phyloP scores from a whole-genome alignment of 257 asterid genomes.

The Solanum appendiculatum region DNA sequence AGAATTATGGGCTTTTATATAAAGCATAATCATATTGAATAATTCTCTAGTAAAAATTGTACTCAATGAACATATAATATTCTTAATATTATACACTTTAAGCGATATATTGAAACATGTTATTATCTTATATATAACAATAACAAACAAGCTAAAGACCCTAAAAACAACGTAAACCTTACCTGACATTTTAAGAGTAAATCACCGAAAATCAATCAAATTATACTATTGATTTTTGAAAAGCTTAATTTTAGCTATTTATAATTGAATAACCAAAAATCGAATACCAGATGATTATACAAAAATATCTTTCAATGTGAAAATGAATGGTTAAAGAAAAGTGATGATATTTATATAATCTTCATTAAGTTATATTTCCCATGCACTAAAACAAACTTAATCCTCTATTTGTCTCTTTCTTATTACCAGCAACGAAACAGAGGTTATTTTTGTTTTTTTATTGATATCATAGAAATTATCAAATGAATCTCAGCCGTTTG shows the following conservation, averaged over 20 bases:
- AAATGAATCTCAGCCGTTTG: not conserved
- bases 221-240: not conserved
- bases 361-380: not conserved
- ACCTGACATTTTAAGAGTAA: not conserved
- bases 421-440: not conserved
- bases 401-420: not conserved
- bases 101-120: not conserved
- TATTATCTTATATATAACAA: not conserved
- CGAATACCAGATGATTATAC: not conserved
- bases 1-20: too few relatives aligned
- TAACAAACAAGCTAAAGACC: not conserved
- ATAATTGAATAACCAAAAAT: not conserved
- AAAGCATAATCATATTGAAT: too few relatives aligned
- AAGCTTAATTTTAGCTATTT: not conserved
- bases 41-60: too few relatives aligned
- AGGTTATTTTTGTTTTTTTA: not conserved
- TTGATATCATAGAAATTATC: not conserved
- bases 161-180: not conserved
- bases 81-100: too few relatives aligned
- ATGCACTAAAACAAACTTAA: not conserved
- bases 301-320: not conserved
- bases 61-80: too few relatives aligned
- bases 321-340: not conserved
- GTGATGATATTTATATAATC: not conserved
- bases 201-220: not conserved